A percentile compares a stretch with the other conserved stretches of the same genome.
Conservation (phyloP, 1,139 yeast species). For the Debaryomyces subglobosus region DNA sequence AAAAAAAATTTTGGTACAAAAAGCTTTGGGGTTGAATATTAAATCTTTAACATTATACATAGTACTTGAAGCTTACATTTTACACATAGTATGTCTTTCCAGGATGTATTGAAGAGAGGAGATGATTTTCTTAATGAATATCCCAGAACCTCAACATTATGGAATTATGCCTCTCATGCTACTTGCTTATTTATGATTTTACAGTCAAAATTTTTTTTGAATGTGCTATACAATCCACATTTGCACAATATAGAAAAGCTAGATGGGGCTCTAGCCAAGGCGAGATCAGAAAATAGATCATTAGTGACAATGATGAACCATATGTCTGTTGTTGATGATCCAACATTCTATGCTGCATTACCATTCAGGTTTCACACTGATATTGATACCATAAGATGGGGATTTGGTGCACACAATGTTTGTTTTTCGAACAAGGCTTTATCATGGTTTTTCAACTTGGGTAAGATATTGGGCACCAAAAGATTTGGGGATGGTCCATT, state of each 20-base stretch:
- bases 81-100: conserved; percentile 60
- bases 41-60: background rate
- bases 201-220: conserved; percentile 63
- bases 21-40: conserved; percentile 1
- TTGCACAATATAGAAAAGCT: conserved; percentile 64
- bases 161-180: conserved; percentile 71
- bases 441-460: conserved; percentile 76
- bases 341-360: conserved; percentile 83
- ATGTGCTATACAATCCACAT: conserved; percentile 62
- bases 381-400: conserved; percentile 82
- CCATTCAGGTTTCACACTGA: conserved; percentile 71
- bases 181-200: conserved; percentile 71
- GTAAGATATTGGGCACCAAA: conserved; percentile 82
- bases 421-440: conserved; percentile 67
- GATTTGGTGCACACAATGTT: conserved; percentile 89
- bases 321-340: conserved; percentile 93
- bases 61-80: background rate
- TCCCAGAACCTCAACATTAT: conserved; percentile 59
- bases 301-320: conserved; percentile 93
- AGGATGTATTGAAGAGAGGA: conserved; percentile 73
- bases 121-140: conserved; percentile 66
- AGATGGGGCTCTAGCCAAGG: conserved; percentile 61
- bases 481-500: conserved; percentile 93
- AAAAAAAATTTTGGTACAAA: conserved; percentile 4
- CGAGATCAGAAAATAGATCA: conserved; percentile 70